Evolutionary conservation across 495 filamentous ascomycete species (phyloP), one percentile per base, ranked within the genome.

Genomic region (Pyrenopolyporus hunteri): DNA sequence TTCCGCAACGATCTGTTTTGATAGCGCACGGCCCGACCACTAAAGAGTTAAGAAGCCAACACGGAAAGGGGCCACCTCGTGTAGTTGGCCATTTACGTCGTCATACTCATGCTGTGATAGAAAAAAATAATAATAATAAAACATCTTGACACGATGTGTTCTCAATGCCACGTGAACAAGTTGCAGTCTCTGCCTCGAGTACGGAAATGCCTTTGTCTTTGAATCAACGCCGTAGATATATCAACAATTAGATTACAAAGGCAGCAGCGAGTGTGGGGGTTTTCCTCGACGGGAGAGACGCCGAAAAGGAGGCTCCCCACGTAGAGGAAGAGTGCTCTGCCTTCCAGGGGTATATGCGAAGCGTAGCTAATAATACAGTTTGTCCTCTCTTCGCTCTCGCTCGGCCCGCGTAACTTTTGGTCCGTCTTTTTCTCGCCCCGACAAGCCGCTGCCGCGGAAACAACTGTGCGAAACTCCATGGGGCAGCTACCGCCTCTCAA

Each of bases 301-400:
- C 37, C 63, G 43, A 46, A 20, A 17, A 48, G 17, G 22, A 37
- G 32, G 40, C 25, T 47, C 28, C 19, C 43, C 19, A 4, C 32
- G 3, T 36, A 9, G 44, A 47, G 40, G 51, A 59, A 14, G 33
- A 50, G 39, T 61, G 63, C 64, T 67, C 60, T 57, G 63, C 62
- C 66, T 66, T 62, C 37, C 52, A 36, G 53, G 66, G 63, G 69
- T 71, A 71, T 71, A 71, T 63, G 69, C 69, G 52, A 59, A 61
- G 63, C 67, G 32, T 63, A 44, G 64, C 63, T 71, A 67, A 69
- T 71, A 60, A 64, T 71, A 71, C 69, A 71, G 49, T 29, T 59
- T 62, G 29, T 63, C 49, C 56, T 55, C 35, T 63, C 66, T 56
- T 66, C 59, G 59, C 54, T 51, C 56, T 60, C 49, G 59, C 59